Conservation (phyloP, 2,329 filamentous ascomycete species). For the Hypoxylon sp. region DNA sequence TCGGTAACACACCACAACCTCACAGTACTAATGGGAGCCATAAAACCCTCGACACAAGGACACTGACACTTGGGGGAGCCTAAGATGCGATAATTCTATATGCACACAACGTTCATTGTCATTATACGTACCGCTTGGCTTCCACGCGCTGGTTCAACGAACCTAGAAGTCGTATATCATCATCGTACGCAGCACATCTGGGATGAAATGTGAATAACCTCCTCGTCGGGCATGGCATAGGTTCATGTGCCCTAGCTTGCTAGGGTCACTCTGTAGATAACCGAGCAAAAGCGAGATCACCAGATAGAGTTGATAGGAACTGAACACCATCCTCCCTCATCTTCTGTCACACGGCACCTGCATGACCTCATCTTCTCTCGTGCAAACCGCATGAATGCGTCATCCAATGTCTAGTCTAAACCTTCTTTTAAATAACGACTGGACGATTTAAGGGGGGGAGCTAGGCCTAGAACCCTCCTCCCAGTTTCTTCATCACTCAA, state of each 20-base stretch:
- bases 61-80: too few relatives aligned
- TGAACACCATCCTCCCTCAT: too few relatives aligned
- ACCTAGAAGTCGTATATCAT: background rate
- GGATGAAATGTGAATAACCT: background rate
- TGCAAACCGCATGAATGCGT: slow-evolving; percentile 1
- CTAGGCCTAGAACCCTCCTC: background rate
- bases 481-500: background rate
- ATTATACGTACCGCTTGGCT: background rate
- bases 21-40: background rate
- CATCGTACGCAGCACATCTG: background rate
- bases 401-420: slow-evolving; percentile 2
- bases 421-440: background rate
- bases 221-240: background rate
- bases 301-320: too few relatives aligned
- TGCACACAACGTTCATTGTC: background rate
- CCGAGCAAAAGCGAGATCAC: too few relatives aligned
- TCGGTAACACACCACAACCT: background rate
- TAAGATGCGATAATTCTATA: background rate
- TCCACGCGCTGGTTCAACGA: background rate
- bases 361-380: slow-evolving; percentile 24
- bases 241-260: background rate
- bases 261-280: background rate
- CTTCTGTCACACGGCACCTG: background rate
- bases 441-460: slow-evolving; percentile 11
- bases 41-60: too few relatives aligned